Evolutionary conservation across 2,329 filamentous ascomycete genomes (phyloP).

Genomic region (Leptographium flavum): DNA sequence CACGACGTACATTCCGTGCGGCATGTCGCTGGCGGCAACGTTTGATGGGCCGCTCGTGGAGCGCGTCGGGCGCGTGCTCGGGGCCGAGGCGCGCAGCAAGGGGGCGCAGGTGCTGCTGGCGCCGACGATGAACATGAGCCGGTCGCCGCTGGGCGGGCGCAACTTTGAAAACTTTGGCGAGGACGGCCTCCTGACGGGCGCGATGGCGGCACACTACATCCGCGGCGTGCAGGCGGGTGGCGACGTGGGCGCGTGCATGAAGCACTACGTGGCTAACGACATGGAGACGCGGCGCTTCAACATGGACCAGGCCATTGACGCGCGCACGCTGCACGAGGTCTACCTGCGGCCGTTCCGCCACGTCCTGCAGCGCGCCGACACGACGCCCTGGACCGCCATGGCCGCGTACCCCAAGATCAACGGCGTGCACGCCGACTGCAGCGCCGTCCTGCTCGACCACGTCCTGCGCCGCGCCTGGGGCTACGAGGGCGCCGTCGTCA

Average conservation of each 20-base stretch:
- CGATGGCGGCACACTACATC: constrained; percentile 20
- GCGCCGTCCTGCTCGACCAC: constrained; percentile 19
- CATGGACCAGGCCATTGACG: constrained; percentile 21
- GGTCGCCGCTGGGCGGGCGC: constrained; percentile 23
- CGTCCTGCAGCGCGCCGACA: constrained; percentile 17
- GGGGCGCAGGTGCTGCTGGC: constrained; percentile 55
- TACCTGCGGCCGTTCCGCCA: constrained; percentile 24
- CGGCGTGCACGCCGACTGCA: constrained; percentile 23
- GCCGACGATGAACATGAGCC: constrained; percentile 33
- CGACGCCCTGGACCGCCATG: constrained; percentile 21
- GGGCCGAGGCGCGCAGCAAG: constrained; percentile 49
- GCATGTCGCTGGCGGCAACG: constrained; percentile 42
- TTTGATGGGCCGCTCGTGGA: constrained; percentile 48
- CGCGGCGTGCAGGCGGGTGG: constrained; percentile 21
- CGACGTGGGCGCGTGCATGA: constrained; percentile 22
- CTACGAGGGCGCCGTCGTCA: constrained; percentile 23
- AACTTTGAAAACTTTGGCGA: constrained; percentile 25
- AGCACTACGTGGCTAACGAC: constrained; percentile 27
- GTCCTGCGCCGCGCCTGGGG: constrained; percentile 24
- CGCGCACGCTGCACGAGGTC: constrained; percentile 24
- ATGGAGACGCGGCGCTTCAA: constrained; percentile 23
- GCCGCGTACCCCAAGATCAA: constrained; percentile 26
- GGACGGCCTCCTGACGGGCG: constrained; percentile 23
- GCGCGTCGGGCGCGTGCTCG: constrained; percentile 47
- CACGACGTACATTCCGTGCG: constrained; percentile 29